A percentile compares a stretch with the other conserved stretches of the same genome.
phyloP scores from a whole-genome alignment of 371 early-diverging fungal genomes.

The Fennellomyces sp. region DNA sequence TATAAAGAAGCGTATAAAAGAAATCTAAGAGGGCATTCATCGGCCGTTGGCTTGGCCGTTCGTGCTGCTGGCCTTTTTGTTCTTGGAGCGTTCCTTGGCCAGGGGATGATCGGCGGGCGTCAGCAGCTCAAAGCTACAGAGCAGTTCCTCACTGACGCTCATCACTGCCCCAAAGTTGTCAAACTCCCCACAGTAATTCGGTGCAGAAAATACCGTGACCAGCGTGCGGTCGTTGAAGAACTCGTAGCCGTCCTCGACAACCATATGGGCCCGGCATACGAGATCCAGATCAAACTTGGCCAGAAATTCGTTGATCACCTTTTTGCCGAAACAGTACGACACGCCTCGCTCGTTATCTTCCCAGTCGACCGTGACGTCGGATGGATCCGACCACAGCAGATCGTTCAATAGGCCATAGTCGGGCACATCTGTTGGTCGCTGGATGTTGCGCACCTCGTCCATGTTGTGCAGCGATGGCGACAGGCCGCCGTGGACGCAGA shows the following conservation, averaged over 20 bases:
- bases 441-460: constrained; percentile 93
- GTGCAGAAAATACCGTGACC: constrained; percentile 98
- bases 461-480: constrained; percentile 88
- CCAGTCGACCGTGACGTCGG: constrained; percentile 83
- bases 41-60: constrained; percentile 7
- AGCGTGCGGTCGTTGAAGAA: constrained; percentile 95
- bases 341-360: constrained; percentile 99
- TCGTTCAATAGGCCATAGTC: constrained; percentile 91
- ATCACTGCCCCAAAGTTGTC: constrained; percentile 97
- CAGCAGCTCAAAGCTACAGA: constrained; percentile 84
- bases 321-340: constrained; percentile 93
- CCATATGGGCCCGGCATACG: constrained; percentile 96
- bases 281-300: constrained; percentile 91
- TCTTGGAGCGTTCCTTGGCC: constrained; percentile 26
- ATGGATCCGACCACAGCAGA: constrained; percentile 93
- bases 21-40: background rate
- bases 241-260: constrained; percentile 99
- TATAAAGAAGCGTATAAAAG: background rate
- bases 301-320: constrained; percentile 89
- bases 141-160: constrained; percentile 91
- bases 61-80: constrained; percentile 14
- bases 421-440: constrained; percentile 96
- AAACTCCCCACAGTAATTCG: constrained; percentile 99
- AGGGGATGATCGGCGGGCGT: constrained; percentile 50
- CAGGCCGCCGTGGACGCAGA: constrained; percentile 98